Evolutionary conservation across 139 green algal species (phyloP), one percentile per base, ranked within the genome.

Genomic region (Asterochloris erici): DNA sequence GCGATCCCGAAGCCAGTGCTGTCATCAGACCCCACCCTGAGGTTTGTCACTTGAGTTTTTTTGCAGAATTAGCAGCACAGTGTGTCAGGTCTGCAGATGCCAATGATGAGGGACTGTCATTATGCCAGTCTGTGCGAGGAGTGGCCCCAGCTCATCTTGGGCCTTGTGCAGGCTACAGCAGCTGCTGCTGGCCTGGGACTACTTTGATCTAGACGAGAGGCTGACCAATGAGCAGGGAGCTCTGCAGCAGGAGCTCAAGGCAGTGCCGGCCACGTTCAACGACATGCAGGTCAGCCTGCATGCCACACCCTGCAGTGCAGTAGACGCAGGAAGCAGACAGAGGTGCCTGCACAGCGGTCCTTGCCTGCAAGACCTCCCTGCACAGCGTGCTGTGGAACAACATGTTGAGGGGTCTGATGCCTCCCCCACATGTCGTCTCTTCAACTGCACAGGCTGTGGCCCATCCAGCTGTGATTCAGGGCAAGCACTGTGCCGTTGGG

Each of bases 171-270:
- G 24, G 78, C 85, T 96, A 77, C 90, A 95, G 71, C 90, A 87
- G 14, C 91, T 93, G 19, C 16, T 97, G 29, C 87, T 96, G 38
- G 84, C 87, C 6, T 97, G 94, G 94, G 92, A 96, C 81, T 97
- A 95, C 79, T 96, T 90, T 77, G 86, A 93, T 0, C 79, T 97
- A 21, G 91, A 87, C 63, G 64, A 85, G 12, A 80, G 82, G 28
- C n/a, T 79, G n/a, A 77, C 86, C 0, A 73, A 88, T 15, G 81
- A 82, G 13, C 64, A 47, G n/a, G 63, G 77, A 12, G 86, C 77
- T 4, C 79, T 82, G 12, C 80, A 85, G 14, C n/a, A 85, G 0
- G 73, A 85, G 17, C 84, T 94, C 28, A 73, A 70, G n/a, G 73
- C 68, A n/a, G 83, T 93, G 23, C 91, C 91, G 38, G 54, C 88